Percentiles rank a stretch among this genome's conserved stretches.
Evolutionary conservation across 306 rosid genomes (phyloP).

Genomic region (Quillaja saponaria): DNA sequence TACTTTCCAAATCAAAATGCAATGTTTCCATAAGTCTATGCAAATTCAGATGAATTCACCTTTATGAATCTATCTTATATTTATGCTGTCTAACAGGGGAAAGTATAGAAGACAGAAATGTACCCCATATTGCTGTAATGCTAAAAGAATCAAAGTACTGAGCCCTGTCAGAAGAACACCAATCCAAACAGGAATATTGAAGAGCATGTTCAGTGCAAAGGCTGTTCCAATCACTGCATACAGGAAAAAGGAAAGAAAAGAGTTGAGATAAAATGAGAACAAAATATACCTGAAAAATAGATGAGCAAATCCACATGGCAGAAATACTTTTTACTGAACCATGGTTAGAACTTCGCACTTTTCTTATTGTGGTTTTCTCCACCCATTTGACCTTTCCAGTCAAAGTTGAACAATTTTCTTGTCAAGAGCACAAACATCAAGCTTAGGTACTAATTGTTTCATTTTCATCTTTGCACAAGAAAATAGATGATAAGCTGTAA

Average conservation of each 20-base stretch:
- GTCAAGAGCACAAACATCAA: neutral
- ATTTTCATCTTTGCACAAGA: no score
- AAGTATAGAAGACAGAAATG: constrained; percentile 23
- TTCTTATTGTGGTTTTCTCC: no score
- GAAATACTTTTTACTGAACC: no score
- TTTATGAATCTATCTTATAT: neutral
- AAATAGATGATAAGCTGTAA: no score
- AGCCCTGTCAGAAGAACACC: constrained; percentile 63
- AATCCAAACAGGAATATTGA: constrained; percentile 56
- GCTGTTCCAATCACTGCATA: constrained; percentile 64
- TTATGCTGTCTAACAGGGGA: no score
- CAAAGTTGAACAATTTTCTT: no score
- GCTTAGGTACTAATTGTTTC: neutral
- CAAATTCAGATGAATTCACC: neutral
- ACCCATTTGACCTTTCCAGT: no score
- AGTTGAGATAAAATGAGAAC: no score
- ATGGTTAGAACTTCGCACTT: no score
- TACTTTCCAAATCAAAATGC: constrained; percentile 12
- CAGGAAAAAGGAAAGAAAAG: constrained; percentile 19
- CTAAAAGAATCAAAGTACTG: constrained; percentile 53
- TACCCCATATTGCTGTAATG: constrained; percentile 97
- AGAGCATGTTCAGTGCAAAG: constrained; percentile 66
- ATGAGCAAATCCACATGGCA: neutral
- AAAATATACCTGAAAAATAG: neutral
- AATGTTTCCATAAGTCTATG: constrained; percentile 7